A percentile compares a stretch with the other conserved stretches of the same genome.
Conservation (phyloP, 2,329 filamentous ascomycete species). For the Hypoxylon sp. region DNA sequence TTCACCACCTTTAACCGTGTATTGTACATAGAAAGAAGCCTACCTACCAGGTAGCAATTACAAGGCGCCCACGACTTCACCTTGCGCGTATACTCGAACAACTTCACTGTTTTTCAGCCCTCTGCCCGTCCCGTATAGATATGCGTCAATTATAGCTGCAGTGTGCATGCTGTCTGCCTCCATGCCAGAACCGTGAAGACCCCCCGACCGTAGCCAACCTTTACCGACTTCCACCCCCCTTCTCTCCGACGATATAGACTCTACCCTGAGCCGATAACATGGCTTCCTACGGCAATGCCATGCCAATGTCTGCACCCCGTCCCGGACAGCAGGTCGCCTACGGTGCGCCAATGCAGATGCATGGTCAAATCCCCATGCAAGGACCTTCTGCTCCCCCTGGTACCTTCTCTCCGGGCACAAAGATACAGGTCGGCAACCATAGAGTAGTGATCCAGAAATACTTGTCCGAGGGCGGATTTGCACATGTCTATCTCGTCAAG, state of each 20-base stretch:
- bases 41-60: slow-evolving; percentile 6
- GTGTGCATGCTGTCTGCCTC: slow-evolving; percentile 43
- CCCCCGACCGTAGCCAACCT: slow-evolving; percentile 40
- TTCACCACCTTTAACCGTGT: slow-evolving; percentile 25
- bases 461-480: slow-evolving; percentile 97
- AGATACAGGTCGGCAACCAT: slow-evolving; percentile 95
- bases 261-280: slow-evolving; percentile 36
- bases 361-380: slow-evolving; percentile 49
- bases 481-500: slow-evolving; percentile 97
- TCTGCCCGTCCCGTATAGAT: slow-evolving; percentile 19
- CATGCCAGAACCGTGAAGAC: slow-evolving; percentile 47
- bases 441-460: slow-evolving; percentile 96
- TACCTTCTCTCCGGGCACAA: slow-evolving; percentile 92
- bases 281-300: slow-evolving; percentile 50
- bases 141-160: slow-evolving; percentile 46
- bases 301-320: slow-evolving; percentile 55
- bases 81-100: slow-evolving; percentile 14
- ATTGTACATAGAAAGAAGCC: slow-evolving; percentile 14
- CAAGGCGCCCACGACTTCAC: slow-evolving; percentile 9
- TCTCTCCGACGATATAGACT: slow-evolving; percentile 31
- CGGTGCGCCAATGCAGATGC: slow-evolving; percentile 58
- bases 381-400: slow-evolving; percentile 72
- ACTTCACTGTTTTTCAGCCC: slow-evolving; percentile 9
- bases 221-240: slow-evolving; percentile 39
- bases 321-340: slow-evolving; percentile 59